Conservation (phyloP, 805 yeast species). For the Ogataea nonfermentans region DNA sequence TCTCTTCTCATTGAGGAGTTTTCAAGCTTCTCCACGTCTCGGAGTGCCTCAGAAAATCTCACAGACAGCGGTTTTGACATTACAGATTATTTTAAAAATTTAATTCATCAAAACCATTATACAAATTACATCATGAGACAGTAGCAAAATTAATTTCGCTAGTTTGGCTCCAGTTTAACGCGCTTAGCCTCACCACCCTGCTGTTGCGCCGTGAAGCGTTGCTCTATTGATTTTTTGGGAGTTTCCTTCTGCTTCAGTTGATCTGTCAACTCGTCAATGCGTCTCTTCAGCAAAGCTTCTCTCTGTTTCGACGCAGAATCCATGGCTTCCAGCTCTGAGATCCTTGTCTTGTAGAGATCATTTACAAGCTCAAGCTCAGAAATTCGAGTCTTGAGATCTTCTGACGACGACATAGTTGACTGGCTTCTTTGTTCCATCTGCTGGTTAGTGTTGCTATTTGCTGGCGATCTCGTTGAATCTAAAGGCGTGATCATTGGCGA, state of each 20-base stretch:
- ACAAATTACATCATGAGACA: slow-evolving; percentile 12
- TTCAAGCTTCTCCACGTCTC: slow-evolving; percentile 11
- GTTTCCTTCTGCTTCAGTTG: slow-evolving; percentile 12
- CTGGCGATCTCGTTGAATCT: slow-evolving; percentile 13
- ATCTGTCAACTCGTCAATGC: slow-evolving; percentile 43
- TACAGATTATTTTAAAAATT: not conserved
- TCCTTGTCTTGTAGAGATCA: slow-evolving; percentile 80
- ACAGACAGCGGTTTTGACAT: slow-evolving; percentile 20
- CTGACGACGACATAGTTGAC: slow-evolving; percentile 17
- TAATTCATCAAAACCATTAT: slow-evolving; percentile 10
- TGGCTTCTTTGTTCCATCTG: slow-evolving; percentile 18
- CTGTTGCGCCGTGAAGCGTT: slow-evolving; percentile 12
- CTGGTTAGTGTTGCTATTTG: slow-evolving; percentile 16
- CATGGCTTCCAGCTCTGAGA: slow-evolving; percentile 75
- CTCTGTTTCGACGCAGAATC: slow-evolving; percentile 54
- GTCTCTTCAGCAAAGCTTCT: slow-evolving; percentile 45
- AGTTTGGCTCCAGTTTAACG: slow-evolving; percentile 18
- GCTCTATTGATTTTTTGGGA: slow-evolving; percentile 11
- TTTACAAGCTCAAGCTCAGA: slow-evolving; percentile 88
- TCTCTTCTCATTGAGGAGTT: slow-evolving; percentile 22
- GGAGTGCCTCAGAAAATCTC: slow-evolving; percentile 16
- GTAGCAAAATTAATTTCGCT: not conserved
- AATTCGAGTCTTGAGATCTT: slow-evolving; percentile 66
- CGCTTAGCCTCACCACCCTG: slow-evolving; percentile 22
- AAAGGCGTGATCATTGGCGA: slow-evolving; percentile 19